Conservation (phyloP, 371 early-diverging fungal species). For the Mortierella sp. region DNA sequence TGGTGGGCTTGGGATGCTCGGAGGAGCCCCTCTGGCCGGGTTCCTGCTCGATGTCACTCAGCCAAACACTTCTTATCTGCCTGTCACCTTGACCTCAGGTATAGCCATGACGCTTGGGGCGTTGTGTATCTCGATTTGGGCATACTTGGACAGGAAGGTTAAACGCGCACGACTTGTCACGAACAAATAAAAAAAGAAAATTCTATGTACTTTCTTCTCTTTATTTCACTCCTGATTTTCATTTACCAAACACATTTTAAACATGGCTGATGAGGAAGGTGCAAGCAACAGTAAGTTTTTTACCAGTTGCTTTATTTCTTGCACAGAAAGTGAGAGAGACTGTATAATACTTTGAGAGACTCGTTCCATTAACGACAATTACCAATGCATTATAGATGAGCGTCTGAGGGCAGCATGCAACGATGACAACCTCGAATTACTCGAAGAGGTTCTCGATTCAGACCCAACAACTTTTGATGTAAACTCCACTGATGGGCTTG, state of each 20-base stretch:
- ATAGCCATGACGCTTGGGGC: constrained; percentile 32
- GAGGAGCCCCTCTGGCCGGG: constrained; percentile 49
- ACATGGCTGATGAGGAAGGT: constrained; percentile 35
- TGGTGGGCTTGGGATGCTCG: constrained; percentile 47
- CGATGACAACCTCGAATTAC: constrained; percentile 39
- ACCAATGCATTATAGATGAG: constrained; percentile 30
- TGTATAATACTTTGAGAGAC: background rate
- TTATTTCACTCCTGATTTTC: constrained; percentile 2
- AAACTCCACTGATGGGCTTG: constrained; percentile 70
- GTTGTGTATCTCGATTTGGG: constrained; percentile 30
- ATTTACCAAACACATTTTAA: background rate
- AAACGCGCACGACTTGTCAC: constrained; percentile 13
- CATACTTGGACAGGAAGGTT: constrained; percentile 17
- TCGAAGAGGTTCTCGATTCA: constrained; percentile 33
- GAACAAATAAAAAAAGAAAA: constrained; percentile 4
- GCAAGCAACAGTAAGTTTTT: constrained; percentile 30
- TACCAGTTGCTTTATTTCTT: background rate
- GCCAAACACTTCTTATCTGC: constrained; percentile 44
- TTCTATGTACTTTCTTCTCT: background rate
- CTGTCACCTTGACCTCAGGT: constrained; percentile 45
- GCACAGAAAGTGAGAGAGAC: background rate
- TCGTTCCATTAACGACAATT: background rate
- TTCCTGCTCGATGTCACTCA: constrained; percentile 41
- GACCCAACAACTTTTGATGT: constrained; percentile 58
- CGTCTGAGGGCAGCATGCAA: constrained; percentile 45